These are phyloP conservation scores for Prunus davidiana DNA, from an alignment of 306 rosid genomes.

Conservation along the genomic window DNA sequence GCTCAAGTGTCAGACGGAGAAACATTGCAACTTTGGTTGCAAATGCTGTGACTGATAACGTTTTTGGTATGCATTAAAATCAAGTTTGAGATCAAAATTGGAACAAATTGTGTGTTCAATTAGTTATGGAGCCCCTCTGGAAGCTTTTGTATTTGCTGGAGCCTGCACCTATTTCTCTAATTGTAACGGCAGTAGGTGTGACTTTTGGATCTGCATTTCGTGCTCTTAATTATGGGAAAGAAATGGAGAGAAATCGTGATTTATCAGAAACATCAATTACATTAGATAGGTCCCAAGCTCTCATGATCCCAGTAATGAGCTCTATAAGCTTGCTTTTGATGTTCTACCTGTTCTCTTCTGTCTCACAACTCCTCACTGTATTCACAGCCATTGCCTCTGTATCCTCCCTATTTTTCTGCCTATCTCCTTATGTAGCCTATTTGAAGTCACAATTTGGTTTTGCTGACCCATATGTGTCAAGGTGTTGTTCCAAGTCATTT, in stretches of 20 bases:
- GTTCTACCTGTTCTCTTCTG: constrained; percentile 94
- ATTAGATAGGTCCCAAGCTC: constrained; percentile 82
- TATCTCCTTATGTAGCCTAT: constrained; percentile 65
- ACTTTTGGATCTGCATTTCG: constrained; percentile 96
- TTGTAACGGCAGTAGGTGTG: constrained; percentile 84
- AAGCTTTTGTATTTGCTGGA: constrained; percentile 80
- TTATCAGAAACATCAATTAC: constrained; percentile 84
- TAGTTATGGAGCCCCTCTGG: constrained; percentile 78
- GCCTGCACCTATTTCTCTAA: constrained; percentile 83
- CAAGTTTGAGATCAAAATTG: constrained; percentile 20
- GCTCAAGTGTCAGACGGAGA: constrained; percentile 34
- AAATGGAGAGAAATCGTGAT: constrained; percentile 89
- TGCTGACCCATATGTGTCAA: constrained; percentile 85
- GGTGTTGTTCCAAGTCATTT: constrained; percentile 91
- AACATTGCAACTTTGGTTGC: constrained; percentile 60
- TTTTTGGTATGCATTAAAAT: constrained; percentile 16
- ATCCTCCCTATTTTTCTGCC: constrained; percentile 82
- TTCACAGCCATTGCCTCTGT: constrained; percentile 86
- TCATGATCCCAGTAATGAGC: constrained; percentile 99
- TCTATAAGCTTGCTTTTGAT: constrained; percentile 92
- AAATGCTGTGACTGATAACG: constrained; percentile 8
- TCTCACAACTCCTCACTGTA: constrained; percentile 85
- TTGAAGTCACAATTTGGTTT: constrained; percentile 74
- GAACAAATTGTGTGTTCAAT: constrained; percentile 11
- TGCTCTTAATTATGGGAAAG: constrained; percentile 88